A percentile compares a stretch with the other conserved stretches of the same genome.
Evolutionary conservation across 495 filamentous ascomycete genomes (phyloP).

Genomic region (Penicillium bialowiezense): DNA sequence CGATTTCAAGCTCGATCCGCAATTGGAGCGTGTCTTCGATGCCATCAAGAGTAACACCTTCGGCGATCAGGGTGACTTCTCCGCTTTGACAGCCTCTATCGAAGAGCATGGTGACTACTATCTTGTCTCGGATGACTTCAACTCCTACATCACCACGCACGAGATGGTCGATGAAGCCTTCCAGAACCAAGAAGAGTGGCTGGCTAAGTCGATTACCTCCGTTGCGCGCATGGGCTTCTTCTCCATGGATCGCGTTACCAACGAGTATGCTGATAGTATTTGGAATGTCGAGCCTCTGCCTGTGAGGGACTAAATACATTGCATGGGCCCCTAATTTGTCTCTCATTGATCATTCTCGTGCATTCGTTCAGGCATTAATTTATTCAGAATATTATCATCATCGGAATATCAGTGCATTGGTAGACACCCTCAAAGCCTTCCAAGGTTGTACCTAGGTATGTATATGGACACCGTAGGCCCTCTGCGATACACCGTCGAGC

Average conservation of each 20-base stretch:
- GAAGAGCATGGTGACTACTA: constrained; percentile 96
- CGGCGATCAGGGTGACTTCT: constrained; percentile 70
- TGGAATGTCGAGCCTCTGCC: constrained; percentile 88
- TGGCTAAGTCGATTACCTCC: constrained; percentile 80
- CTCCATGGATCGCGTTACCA: constrained; percentile 91
- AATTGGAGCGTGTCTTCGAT: constrained; percentile 77
- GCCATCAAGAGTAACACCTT: constrained; percentile 74
- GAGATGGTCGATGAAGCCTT: constrained; percentile 86
- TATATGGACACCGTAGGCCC: too few relatives aligned
- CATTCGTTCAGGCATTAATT: not conserved
- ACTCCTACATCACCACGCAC: constrained; percentile 87
- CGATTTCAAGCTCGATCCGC: constrained; percentile 68
- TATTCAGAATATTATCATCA: not conserved
- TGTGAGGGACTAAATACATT: constrained; percentile 23
- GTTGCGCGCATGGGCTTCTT: constrained; percentile 97
- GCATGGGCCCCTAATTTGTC: too few relatives aligned
- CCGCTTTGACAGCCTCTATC: constrained; percentile 77
- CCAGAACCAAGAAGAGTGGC: constrained; percentile 86
- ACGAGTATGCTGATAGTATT: constrained; percentile 95
- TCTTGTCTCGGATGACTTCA: constrained; percentile 94
- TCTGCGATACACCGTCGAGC: too few relatives aligned
- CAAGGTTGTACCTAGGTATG: too few relatives aligned
- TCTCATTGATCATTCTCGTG: not conserved
- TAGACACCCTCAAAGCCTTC: too few relatives aligned
- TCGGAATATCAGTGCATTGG: too few relatives aligned